These are phyloP conservation scores for Aspergillus avenaceus DNA, from an alignment of 495 filamentous ascomycete species.

Conservation along the genomic window DNA sequence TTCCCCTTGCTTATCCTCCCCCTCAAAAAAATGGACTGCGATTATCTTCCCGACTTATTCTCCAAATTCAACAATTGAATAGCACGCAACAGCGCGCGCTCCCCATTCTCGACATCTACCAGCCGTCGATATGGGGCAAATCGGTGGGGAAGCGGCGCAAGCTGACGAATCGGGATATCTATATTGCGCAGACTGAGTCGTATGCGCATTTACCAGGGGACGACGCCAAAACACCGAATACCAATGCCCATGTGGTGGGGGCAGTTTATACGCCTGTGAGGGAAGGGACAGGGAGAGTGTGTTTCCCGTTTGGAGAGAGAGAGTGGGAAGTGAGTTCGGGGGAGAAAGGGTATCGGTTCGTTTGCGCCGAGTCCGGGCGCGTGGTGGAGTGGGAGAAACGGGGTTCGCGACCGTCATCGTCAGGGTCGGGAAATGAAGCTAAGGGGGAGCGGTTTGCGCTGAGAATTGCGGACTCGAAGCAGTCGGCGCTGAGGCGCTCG, in stretches of 20 bases:
- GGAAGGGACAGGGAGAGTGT: not conserved
- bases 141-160: slow-evolving; percentile 20
- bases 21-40: slow-evolving; percentile 28
- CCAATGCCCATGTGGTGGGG: slow-evolving; percentile 3
- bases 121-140: slow-evolving; percentile 29
- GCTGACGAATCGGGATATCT: slow-evolving; percentile 28
- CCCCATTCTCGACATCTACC: slow-evolving; percentile 36
- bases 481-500: slow-evolving; percentile 2
- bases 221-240: not conserved
- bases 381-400: slow-evolving; percentile 15
- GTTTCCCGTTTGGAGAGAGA: not conserved
- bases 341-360: not conserved
- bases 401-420: slow-evolving; percentile 1
- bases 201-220: slow-evolving; percentile 5
- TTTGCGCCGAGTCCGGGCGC: not conserved
- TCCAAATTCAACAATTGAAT: slow-evolving; percentile 39
- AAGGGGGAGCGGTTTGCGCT: slow-evolving; percentile 14
- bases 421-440: not conserved
- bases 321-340: not conserved
- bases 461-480: slow-evolving; percentile 4
- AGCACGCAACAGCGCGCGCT: slow-evolving; percentile 22
- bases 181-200: slow-evolving; percentile 27
- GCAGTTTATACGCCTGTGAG: slow-evolving; percentile 8
- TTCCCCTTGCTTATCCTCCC: slow-evolving; percentile 34
- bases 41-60: slow-evolving; percentile 26